phyloP scores from a whole-genome alignment of 495 filamentous ascomycete species.

The Tuber aestivum region DNA sequence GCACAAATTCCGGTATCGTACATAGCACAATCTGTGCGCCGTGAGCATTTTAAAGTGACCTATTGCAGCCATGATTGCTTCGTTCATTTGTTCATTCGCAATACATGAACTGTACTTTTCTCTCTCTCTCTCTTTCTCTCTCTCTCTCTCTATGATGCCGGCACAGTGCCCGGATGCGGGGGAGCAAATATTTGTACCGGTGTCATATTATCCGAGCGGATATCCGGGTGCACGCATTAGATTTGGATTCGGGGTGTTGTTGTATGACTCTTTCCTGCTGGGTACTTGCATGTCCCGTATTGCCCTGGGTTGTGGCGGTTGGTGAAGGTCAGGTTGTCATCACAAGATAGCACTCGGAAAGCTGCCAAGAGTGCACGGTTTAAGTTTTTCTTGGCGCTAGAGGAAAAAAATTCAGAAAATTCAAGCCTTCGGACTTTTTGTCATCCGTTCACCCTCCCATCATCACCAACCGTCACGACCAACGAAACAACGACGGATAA shows the following conservation, averaged over 20 bases:
- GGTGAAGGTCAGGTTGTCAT: background rate
- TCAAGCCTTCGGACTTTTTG: background rate
- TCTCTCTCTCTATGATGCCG: too few species aligned
- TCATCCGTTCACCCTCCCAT: background rate
- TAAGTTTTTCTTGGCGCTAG: background rate
- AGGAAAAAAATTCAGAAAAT: conserved; percentile 13
- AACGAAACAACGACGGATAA: conserved; percentile 7
- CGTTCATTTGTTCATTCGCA: background rate
- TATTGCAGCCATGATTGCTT: background rate
- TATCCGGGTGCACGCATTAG: background rate
- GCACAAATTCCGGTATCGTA: background rate
- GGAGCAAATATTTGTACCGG: too few species aligned
- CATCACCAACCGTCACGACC: conserved; percentile 2
- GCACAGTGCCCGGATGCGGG: too few species aligned
- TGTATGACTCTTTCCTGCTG: background rate
- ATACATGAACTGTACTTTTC: too few species aligned
- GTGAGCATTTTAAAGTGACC: background rate
- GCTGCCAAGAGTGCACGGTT: background rate
- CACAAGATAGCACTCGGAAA: background rate
- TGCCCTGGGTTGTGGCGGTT: background rate
- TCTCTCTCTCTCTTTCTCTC: too few species aligned
- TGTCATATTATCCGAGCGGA: background rate
- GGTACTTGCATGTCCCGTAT: background rate
- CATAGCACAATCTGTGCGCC: background rate
- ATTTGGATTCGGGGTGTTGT: background rate